Evolutionary conservation across 345 rosid species (phyloP), one percentile per base, ranked within the genome.

Genomic region (Brassica nigra): DNA sequence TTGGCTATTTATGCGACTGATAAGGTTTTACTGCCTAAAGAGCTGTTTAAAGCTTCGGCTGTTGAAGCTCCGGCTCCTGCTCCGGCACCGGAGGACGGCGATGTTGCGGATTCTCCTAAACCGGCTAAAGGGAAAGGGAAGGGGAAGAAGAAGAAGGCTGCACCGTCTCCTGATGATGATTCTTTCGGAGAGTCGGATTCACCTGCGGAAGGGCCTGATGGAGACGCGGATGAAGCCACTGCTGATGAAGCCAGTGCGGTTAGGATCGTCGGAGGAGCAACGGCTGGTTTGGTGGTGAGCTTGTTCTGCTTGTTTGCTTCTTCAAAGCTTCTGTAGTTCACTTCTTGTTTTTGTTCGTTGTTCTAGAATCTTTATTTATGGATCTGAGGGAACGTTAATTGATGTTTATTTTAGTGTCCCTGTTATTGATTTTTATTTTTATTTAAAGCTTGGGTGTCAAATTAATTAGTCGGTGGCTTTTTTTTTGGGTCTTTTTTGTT

Each of bases 21-120:
- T 68, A 88, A 90, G 86, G 97, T 93, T 49, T 82, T 96, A 80
- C 36, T 91, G 82, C 95, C 99, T 18, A 81, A 62, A 15, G 99
- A 95, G 85, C 75, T 95, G 80, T 96, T 90, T 80, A 89, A 90
- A 77, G 86, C 80, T 8, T 90, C 94, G 0, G 88, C 86, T 30
- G 76, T 90, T 18, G 92, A 89, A 8, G 82, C 93, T 15, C 97
- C 97, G 0, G 88, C 97, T 30, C 90, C 95, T 0, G 91, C 97
- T 12, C 98, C 97, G 0, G 84, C 80, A 15, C 84, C 84, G 0
- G 84, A 71, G 33, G 84, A 76, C 0, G 93, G 85, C 8, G 77
- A 76, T 83, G 89, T 73, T 0, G 95, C 94, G 0, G 88, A 90
- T 62, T 80, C 97, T 2, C 98, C 98, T 2, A 87, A 86, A 84